Base-by-base conservation (phyloP, 2,329 filamentous ascomycete genomes). In the Tetracladium maxilliforme region DNA sequence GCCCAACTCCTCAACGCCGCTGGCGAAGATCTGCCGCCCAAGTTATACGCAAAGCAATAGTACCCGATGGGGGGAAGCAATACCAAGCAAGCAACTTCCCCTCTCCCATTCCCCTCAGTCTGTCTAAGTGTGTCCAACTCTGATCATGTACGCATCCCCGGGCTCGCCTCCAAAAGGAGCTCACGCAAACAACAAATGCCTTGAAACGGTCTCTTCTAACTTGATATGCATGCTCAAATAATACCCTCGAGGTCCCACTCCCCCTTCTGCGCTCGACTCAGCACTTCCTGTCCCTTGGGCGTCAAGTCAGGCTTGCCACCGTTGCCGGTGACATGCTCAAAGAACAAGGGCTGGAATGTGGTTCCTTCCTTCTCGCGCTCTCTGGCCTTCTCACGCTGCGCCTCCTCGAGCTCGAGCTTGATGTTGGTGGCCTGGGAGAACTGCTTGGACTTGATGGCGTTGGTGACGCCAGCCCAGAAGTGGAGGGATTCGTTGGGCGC, bases 381-480 rank as follows among this genome's bases (percentile, higher is more conserved):
- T 14, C 82, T 72, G 2, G 82, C 86, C 53, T 82, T 87, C 41
- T 80, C 69, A 16, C 90, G 66, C 54, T 98, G 90, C 21, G 64
- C 63, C 49, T 98, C 90, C 50, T 98, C 90, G 8, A 98, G 69
- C 41, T 92, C 83, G 31, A 83, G 71, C 58, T 98, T 98, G 33
- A 90, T 57, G 12, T 67, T 70, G 13, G 90, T 98, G 6, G 90
- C 90, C 35, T 78, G 72, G 21, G 66, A 67, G 50, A 73, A 98
- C 45, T 92, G 82, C 52, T 86, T 92, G 32, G 71, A 57, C 13
- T 69, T 50, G 42, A 98, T 95, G 18, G 86, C 83, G 26, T 80
- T 64, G 11, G 90, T 95, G 22, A 98, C 87, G 14, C 69, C 70
- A 17, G 71, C 65, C 90, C 90, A 98, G 45, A 93, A 78, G 29